Evolutionary conservation across 2,329 filamentous ascomycete species (phyloP).

Genomic region (Gnomoniopsis smithogilvyi): DNA sequence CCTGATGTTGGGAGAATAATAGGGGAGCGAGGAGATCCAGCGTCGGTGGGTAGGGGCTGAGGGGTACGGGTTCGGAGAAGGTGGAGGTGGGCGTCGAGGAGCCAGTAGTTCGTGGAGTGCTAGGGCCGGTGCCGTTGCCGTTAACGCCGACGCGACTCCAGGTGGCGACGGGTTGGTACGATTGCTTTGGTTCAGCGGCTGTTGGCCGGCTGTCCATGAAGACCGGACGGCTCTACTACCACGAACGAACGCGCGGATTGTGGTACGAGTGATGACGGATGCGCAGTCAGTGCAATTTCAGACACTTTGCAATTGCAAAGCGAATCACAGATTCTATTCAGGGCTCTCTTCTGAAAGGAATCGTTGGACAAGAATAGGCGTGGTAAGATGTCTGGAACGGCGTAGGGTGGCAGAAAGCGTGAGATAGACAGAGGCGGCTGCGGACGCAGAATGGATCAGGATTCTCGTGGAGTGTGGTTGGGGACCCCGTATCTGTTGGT

Average conservation of each 20-base stretch:
- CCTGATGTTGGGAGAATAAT: conserved; percentile 58
- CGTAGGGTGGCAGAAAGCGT: not conserved
- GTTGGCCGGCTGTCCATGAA: conserved; percentile 52
- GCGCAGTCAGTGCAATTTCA: not conserved
- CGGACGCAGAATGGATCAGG: too few relatives aligned
- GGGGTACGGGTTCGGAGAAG: conserved; percentile 27
- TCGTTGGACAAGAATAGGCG: not conserved
- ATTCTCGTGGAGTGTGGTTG: too few relatives aligned
- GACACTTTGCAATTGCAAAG: not conserved
- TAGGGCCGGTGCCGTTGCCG: conserved; percentile 19
- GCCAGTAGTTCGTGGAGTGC: conserved; percentile 29
- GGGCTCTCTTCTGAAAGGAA: not conserved
- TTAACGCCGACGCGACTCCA: conserved; percentile 32
- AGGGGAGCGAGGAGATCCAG: conserved; percentile 55
- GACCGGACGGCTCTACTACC: conserved; percentile 20
- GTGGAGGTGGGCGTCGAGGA: conserved; percentile 30
- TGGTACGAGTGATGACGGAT: conserved; percentile 4
- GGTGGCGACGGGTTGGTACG: conserved; percentile 38
- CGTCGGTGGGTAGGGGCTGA: conserved; percentile 29
- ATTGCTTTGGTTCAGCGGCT: conserved; percentile 47
- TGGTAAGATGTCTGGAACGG: not conserved
- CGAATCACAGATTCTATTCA: not conserved
- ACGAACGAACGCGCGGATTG: conserved; percentile 4
- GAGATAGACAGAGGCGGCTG: not conserved
- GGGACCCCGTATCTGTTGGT: too few relatives aligned